phyloP scores from a whole-genome alignment of 2,329 filamentous ascomycete genomes.

The Cryphonectria naterciae region DNA sequence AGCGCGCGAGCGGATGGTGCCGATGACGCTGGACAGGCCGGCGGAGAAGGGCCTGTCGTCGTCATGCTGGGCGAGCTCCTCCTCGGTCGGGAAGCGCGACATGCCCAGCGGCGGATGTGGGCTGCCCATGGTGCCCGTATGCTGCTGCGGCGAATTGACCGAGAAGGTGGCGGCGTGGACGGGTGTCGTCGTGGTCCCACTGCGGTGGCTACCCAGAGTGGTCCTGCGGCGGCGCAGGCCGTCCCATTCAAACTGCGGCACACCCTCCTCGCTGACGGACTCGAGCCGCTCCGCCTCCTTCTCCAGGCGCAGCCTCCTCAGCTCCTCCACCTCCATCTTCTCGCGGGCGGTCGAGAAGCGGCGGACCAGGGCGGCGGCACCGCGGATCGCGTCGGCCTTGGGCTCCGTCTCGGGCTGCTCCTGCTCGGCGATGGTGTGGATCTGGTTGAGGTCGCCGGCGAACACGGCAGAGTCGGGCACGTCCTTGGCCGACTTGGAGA shows the following conservation, averaged over 20 bases:
- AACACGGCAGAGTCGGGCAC: constrained; percentile 94
- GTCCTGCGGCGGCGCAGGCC: constrained; percentile 75
- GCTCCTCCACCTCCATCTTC: constrained; percentile 80
- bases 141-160: constrained; percentile 35
- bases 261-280: constrained; percentile 77
- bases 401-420: constrained; percentile 96
- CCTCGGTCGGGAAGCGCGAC: constrained; percentile 76
- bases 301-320: constrained; percentile 78
- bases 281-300: constrained; percentile 71
- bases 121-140: constrained; percentile 30
- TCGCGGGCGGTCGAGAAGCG: constrained; percentile 76
- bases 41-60: constrained; percentile 53
- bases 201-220: constrained; percentile 44
- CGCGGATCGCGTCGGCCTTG: constrained; percentile 93
- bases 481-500: constrained; percentile 98
- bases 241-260: constrained; percentile 79
- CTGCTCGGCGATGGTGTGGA: constrained; percentile 92
- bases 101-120: constrained; percentile 82
- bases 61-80: constrained; percentile 61
- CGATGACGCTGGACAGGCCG: constrained; percentile 58
- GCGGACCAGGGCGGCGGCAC: constrained; percentile 84
- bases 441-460: constrained; percentile 89
- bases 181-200: constrained; percentile 41
- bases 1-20: constrained; percentile 56
- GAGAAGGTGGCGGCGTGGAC: constrained; percentile 34